Evolutionary conservation across 2,329 filamentous ascomycete genomes (phyloP).

Genomic region (Beauveria sp.): DNA sequence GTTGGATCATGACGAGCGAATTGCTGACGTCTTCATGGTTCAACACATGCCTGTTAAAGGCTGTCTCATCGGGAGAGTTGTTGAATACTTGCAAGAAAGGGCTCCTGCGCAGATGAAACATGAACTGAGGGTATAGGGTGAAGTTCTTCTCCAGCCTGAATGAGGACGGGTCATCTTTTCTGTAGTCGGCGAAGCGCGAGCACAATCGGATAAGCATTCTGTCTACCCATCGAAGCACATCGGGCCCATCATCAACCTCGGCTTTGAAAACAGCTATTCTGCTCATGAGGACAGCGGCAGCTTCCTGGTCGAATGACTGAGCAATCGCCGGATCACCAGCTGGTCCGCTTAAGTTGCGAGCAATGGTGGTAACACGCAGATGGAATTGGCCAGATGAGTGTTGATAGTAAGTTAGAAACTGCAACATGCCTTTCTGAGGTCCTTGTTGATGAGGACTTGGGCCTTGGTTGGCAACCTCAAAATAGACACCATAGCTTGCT

Average conservation of each 20-base stretch:
- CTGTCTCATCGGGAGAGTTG: slow-evolving; percentile 97
- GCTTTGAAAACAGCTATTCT: slow-evolving; percentile 98
- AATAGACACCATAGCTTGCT: slow-evolving; percentile 92
- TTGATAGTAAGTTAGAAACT: slow-evolving; percentile 98
- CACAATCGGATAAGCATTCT: slow-evolving; percentile 96
- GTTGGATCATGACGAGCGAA: slow-evolving; percentile 97
- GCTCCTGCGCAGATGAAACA: slow-evolving; percentile 96
- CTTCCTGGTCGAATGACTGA: slow-evolving; percentile 97
- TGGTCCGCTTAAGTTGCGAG: slow-evolving; percentile 83
- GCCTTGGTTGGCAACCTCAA: slow-evolving; percentile 92
- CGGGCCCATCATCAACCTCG: slow-evolving; percentile 96
- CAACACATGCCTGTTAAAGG: slow-evolving; percentile 95
- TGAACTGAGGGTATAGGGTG: slow-evolving; percentile 96
- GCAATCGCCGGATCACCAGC: slow-evolving; percentile 91
- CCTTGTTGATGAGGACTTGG: slow-evolving; percentile 80
- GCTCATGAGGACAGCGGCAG: slow-evolving; percentile 96
- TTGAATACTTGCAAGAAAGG: slow-evolving; percentile 99
- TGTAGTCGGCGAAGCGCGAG: slow-evolving; percentile 93
- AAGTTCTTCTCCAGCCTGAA: slow-evolving; percentile 99
- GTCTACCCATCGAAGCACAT: slow-evolving; percentile 96
- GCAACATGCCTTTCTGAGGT: slow-evolving; percentile 89
- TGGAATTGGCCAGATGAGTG: slow-evolving; percentile 96
- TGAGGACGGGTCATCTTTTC: slow-evolving; percentile 95
- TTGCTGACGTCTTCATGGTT: slow-evolving; percentile 97
- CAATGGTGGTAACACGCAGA: slow-evolving; percentile 88